These are phyloP conservation scores for Salvia hispanica DNA, from an alignment of 257 asterid genomes.

Conservation along the genomic window DNA sequence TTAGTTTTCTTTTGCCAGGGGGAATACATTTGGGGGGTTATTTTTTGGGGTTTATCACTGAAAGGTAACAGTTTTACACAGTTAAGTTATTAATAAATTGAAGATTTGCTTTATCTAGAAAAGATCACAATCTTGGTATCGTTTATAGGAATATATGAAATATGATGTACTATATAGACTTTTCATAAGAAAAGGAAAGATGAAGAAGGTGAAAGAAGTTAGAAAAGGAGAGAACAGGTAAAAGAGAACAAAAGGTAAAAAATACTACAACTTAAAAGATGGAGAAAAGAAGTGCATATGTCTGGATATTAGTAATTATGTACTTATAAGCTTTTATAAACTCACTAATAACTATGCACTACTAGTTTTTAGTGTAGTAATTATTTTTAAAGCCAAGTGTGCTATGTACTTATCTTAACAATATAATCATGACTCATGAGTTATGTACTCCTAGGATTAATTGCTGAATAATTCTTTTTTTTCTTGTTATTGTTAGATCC, in stretches of 20 bases:
- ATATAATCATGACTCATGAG: not conserved
- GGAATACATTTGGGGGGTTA: not conserved
- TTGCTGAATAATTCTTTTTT: not conserved
- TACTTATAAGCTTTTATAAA: not conserved
- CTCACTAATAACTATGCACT: not conserved
- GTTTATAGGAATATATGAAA: not conserved
- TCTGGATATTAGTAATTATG: not conserved
- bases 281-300: not conserved
- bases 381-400: not conserved
- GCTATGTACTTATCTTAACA: not conserved
- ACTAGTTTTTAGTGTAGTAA: conserved; percentile 6
- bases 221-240: conserved; percentile 9
- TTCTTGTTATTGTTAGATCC: not conserved
- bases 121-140: not conserved
- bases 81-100: not conserved
- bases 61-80: conserved; percentile 19
- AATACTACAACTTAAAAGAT: not conserved
- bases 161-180: not conserved
- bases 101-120: conserved; percentile 10
- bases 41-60: not conserved
- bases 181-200: not conserved
- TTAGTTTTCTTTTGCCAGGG: conserved; percentile 22
- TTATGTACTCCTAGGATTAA: not conserved
- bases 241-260: not conserved
- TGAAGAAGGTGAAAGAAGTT: not conserved